Conservation (phyloP, 2,329 filamentous ascomycete genomes). For the Madurella mycetomatis region DNA sequence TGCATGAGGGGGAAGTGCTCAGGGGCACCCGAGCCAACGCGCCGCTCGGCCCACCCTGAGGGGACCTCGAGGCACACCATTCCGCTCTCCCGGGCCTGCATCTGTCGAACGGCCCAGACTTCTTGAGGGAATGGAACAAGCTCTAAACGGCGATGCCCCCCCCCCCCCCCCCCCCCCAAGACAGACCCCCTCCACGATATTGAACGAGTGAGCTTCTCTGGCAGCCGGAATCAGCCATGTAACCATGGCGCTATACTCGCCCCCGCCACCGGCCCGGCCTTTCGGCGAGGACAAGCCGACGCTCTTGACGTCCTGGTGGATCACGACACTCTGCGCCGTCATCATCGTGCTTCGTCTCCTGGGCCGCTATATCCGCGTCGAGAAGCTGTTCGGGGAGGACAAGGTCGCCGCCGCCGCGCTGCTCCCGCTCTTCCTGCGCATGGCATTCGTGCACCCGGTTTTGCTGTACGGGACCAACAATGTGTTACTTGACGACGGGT, state of each 20-base stretch:
- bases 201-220: too few species aligned
- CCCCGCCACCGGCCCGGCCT: conserved; percentile 44
- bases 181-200: too few species aligned
- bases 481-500: conserved; percentile 50
- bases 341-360: conserved; percentile 76
- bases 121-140: too few species aligned
- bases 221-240: not conserved
- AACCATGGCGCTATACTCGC: conserved; percentile 55
- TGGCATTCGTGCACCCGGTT: conserved; percentile 81
- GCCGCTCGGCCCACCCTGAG: too few species aligned
- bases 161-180: too few species aligned
- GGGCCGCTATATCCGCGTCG: conserved; percentile 81
- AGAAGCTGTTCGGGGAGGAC: conserved; percentile 83
- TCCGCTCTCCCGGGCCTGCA: too few species aligned
- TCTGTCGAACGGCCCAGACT: too few species aligned
- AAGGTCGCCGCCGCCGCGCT: conserved; percentile 76
- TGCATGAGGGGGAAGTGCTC: too few species aligned
- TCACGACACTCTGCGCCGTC: conserved; percentile 71
- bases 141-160: too few species aligned
- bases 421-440: conserved; percentile 74
- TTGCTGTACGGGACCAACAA: conserved; percentile 90
- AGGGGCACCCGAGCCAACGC: too few species aligned
- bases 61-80: too few species aligned
- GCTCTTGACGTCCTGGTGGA: conserved; percentile 93
- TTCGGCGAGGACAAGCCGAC: conserved; percentile 70